Conservation (phyloP, 345 rosid genomes). For the Psidium guajava region DNA sequence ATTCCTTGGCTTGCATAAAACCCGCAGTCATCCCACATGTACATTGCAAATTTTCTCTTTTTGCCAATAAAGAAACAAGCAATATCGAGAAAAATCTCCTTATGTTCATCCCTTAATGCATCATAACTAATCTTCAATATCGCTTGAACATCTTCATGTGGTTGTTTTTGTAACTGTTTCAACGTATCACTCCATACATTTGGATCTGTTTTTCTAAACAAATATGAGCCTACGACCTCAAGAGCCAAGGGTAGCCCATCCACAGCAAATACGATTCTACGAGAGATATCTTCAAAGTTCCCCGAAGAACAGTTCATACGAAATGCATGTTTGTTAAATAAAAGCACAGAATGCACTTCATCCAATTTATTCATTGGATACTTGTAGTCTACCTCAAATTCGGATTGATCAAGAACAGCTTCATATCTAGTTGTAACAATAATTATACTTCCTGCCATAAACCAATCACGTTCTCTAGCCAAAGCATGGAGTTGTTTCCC, state of each 20-base stretch:
- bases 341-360: not conserved
- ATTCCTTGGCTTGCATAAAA: not conserved
- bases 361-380: not conserved
- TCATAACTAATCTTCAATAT: not conserved
- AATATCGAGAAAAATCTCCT: not conserved
- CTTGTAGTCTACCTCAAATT: not conserved
- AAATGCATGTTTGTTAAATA: not conserved
- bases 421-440: not conserved
- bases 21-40: not conserved
- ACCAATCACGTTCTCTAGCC: not conserved
- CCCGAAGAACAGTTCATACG: accelerated
- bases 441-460: not conserved
- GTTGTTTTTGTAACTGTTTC: not conserved
- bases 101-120: not conserved
- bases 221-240: no score
- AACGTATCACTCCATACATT: no score
- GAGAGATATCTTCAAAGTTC: not conserved
- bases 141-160: not conserved
- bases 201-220: no score
- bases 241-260: not conserved
- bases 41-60: not conserved
- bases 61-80: not conserved
- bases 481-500: not conserved
- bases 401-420: not conserved
- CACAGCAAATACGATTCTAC: accelerated